Evolutionary conservation across 2,329 filamentous ascomycete species (phyloP).

Genomic region (Talaromyces amestolkiae): DNA sequence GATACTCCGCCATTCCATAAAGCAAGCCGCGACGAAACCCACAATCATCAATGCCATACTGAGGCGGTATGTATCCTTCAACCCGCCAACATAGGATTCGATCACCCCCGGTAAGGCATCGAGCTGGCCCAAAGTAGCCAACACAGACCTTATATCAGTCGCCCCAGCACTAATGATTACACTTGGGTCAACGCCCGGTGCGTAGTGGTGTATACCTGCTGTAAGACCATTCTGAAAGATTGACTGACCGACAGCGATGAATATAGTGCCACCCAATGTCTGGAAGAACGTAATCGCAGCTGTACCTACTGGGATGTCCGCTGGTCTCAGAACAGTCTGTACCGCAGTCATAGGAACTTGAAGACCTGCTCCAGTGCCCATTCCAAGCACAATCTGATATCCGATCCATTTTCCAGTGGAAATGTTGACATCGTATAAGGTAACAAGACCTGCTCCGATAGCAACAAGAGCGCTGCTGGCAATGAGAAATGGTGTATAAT

Average conservation of each 20-base stretch:
- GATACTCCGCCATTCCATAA: conserved; percentile 29
- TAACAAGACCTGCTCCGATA: conserved; percentile 23
- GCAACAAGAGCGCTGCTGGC: conserved; percentile 9
- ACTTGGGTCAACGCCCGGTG: not conserved
- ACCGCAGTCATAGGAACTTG: conserved; percentile 28
- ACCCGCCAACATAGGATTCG: conserved; percentile 24
- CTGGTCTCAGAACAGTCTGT: conserved; percentile 19
- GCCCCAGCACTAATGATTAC: conserved; percentile 6
- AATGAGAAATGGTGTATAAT: conserved; percentile 19
- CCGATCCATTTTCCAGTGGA: conserved; percentile 29
- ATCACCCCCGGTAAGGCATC: conserved; percentile 19
- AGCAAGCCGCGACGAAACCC: conserved; percentile 23
- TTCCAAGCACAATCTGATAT: conserved; percentile 32
- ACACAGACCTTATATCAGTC: not conserved
- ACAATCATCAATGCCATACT: conserved; percentile 24
- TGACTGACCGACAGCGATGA: conserved; percentile 35
- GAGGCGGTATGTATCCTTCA: conserved; percentile 25
- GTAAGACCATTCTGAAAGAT: conserved; percentile 28
- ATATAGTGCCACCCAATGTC: conserved; percentile 38
- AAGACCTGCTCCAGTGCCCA: conserved; percentile 26
- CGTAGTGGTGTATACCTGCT: not conserved
- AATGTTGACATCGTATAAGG: conserved; percentile 22
- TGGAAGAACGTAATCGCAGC: conserved; percentile 38
- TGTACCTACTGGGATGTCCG: conserved; percentile 36
- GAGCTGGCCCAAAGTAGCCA: not conserved